phyloP scores from a whole-genome alignment of 2,329 filamentous ascomycete genomes.

The Chrysoporthe puriensis region DNA sequence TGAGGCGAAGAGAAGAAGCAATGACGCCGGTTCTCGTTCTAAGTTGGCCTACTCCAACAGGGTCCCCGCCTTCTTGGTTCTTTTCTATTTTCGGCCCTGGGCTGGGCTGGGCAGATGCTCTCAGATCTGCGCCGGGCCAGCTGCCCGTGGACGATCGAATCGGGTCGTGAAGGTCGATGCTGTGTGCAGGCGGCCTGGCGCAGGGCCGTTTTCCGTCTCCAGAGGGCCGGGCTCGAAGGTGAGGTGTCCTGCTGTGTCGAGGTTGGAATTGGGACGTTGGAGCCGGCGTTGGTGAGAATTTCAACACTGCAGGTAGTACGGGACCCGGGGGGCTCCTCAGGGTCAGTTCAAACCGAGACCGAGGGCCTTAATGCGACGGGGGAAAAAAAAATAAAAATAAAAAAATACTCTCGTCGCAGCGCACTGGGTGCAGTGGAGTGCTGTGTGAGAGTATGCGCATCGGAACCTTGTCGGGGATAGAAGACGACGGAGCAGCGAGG shows the following conservation, averaged over 20 bases:
- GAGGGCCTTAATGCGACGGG: not conserved
- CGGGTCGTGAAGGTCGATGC: not conserved
- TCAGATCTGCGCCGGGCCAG: not conserved
- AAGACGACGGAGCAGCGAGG: no score
- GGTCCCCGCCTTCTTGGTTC: slow-evolving; percentile 5
- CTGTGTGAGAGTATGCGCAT: not conserved
- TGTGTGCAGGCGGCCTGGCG: not conserved
- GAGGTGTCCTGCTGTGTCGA: not conserved
- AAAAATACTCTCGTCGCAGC: not conserved
- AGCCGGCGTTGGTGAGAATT: not conserved
- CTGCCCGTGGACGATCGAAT: not conserved
- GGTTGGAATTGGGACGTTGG: not conserved
- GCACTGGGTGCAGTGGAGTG: not conserved
- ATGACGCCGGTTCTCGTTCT: slow-evolving; percentile 11
- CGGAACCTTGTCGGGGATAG: not conserved
- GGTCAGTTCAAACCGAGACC: not conserved
- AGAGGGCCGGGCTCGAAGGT: not conserved
- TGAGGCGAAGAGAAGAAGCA: not conserved
- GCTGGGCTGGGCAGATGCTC: not conserved
- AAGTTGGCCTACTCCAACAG: slow-evolving; percentile 5
- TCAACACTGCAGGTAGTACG: not conserved
- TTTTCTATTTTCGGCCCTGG: not conserved
- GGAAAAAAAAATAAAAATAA: not conserved
- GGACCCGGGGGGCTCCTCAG: not conserved
- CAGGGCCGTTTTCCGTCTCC: no score